Evolutionary conservation across 306 rosid genomes (phyloP).

Genomic region (Malus asiatica): DNA sequence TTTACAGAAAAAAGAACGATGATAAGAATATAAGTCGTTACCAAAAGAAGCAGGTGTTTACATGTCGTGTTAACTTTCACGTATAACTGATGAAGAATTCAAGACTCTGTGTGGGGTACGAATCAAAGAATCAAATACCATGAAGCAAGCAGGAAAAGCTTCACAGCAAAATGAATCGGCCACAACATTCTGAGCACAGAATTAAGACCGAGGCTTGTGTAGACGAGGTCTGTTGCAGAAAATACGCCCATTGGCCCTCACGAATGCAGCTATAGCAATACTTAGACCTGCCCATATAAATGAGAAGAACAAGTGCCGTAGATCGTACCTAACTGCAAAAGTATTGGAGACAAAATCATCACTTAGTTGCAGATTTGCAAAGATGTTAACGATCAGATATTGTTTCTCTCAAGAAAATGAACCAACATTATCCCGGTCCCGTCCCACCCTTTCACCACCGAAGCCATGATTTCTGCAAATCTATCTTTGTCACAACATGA

Average conservation of each 20-base stretch:
- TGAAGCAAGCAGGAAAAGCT: constrained; percentile 16
- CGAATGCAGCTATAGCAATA: constrained; percentile 67
- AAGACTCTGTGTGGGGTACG: constrained; percentile 19
- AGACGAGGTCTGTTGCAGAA: constrained; percentile 94
- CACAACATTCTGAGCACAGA: constrained; percentile 2
- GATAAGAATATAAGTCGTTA: constrained; percentile 4
- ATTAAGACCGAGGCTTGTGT: constrained; percentile 55
- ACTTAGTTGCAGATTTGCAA: neutral
- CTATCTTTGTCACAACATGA: neutral
- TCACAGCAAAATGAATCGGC: constrained; percentile 14
- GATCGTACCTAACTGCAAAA: constrained; percentile 63
- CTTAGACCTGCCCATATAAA: constrained; percentile 81
- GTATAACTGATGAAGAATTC: constrained; percentile 17
- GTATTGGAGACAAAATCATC: constrained; percentile 2
- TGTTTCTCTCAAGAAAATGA: neutral
- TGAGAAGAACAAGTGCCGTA: constrained; percentile 75
- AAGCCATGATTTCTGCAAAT: neutral
- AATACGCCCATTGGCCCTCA: constrained; percentile 79
- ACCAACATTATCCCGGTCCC: neutral
- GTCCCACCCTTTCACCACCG: neutral
- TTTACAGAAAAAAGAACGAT: constrained; percentile 25
- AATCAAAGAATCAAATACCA: constrained; percentile 25
- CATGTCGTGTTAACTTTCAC: constrained; percentile 16
- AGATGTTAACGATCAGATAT: neutral
- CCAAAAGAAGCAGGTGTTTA: constrained; percentile 14